Evolutionary conservation across 2,329 filamentous ascomycete genomes (phyloP).

Genomic region (Stenocarpella maydis): DNA sequence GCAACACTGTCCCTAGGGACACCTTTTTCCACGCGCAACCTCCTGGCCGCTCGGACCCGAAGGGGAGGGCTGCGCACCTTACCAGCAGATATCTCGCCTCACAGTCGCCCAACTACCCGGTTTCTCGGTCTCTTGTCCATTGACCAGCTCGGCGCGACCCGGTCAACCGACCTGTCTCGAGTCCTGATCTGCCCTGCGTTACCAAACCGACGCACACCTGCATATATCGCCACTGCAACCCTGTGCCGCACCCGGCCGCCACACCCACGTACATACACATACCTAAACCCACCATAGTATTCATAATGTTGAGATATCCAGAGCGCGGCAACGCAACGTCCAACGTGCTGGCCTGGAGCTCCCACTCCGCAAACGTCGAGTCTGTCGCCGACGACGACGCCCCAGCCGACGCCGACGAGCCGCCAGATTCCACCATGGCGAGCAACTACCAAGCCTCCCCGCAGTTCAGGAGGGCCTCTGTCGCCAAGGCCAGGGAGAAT

Average conservation of each 20-base stretch:
- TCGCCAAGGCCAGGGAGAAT: conserved; percentile 58
- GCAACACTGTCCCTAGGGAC: conserved; percentile 55
- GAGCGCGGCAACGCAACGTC: conserved; percentile 49
- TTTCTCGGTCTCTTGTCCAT: conserved; percentile 10
- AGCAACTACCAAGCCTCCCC: conserved; percentile 36
- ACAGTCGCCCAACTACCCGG: neutral
- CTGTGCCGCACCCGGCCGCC: conserved; percentile 14
- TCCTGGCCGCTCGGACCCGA: conserved; percentile 36
- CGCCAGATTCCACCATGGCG: conserved; percentile 68
- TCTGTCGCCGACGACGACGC: conserved; percentile 66
- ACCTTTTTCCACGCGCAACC: conserved; percentile 37
- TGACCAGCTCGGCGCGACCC: conserved; percentile 23
- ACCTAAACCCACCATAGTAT: conserved; percentile 8
- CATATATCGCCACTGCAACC: conserved; percentile 29
- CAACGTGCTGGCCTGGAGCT: conserved; percentile 55
- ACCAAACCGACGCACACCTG: conserved; percentile 25
- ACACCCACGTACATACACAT: conserved; percentile 16
- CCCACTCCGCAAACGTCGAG: conserved; percentile 53
- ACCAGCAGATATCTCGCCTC: conserved; percentile 19
- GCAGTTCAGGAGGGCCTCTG: conserved; percentile 57
- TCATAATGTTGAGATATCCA: conserved; percentile 43
- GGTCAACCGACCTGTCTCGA: conserved; percentile 27
- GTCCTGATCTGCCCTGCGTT: conserved; percentile 11
- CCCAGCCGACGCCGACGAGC: conserved; percentile 83
- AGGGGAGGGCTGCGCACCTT: conserved; percentile 31